phyloP scores from a whole-genome alignment of 108 stramenopile genomes.

The Mediolabrus comicus region DNA sequence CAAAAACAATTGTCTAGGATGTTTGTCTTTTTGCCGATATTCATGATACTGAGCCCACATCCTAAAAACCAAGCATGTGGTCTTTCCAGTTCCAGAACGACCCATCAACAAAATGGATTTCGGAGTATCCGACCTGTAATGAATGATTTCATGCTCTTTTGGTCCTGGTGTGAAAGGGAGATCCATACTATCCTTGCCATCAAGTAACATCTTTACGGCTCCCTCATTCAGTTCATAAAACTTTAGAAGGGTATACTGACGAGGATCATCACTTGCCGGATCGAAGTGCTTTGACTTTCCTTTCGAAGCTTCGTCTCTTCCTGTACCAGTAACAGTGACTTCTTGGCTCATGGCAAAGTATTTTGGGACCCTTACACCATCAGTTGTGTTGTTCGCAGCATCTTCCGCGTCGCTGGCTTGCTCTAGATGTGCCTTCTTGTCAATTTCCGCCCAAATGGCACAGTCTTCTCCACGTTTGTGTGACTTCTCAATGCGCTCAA shows the following conservation, averaged over 20 bases:
- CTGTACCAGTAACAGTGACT: neutral
- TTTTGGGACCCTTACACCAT: slow-evolving; percentile 11
- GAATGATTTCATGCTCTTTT: slow-evolving; percentile 53
- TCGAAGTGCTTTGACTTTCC: slow-evolving; percentile 23
- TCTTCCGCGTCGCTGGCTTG: neutral
- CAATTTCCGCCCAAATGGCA: slow-evolving; percentile 26
- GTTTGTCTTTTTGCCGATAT: slow-evolving; percentile 2
- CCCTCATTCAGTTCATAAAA: slow-evolving; percentile 47
- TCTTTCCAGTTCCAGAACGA: slow-evolving; percentile 47
- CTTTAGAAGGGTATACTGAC: slow-evolving; percentile 50
- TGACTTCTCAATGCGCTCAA: slow-evolving; percentile 49
- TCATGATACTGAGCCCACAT: slow-evolving; percentile 42
- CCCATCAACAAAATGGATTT: slow-evolving; percentile 46
- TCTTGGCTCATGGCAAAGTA: slow-evolving; percentile 39
- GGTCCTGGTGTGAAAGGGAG: slow-evolving; percentile 55
- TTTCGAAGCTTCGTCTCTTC: neutral
- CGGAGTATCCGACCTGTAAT: slow-evolving; percentile 26
- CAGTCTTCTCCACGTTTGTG: slow-evolving; percentile 48
- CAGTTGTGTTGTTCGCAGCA: neutral
- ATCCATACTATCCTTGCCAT: slow-evolving; percentile 34
- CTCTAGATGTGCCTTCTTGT: neutral
- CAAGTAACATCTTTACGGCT: slow-evolving; percentile 30
- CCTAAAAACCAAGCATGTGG: slow-evolving; percentile 51
- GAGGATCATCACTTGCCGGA: slow-evolving; percentile 43
- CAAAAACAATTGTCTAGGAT: slow-evolving; percentile 44